Evolutionary conservation across 2,329 filamentous ascomycete species (phyloP).

Genomic region (Scedosporium apiospermum): DNA sequence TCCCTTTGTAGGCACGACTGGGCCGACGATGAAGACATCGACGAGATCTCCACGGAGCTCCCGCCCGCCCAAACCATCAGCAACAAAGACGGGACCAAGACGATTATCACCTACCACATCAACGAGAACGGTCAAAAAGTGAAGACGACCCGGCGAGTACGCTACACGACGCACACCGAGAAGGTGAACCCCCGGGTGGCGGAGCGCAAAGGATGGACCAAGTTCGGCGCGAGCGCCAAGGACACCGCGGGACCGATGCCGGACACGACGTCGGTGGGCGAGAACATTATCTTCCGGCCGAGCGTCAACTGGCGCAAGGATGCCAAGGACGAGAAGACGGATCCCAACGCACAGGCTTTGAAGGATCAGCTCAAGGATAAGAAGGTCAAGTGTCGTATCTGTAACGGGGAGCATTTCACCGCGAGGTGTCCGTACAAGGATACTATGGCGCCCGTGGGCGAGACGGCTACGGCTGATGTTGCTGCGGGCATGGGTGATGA

Average conservation of each 20-base stretch:
- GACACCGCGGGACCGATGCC: slow-evolving; percentile 72
- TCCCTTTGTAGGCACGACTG: slow-evolving; percentile 55
- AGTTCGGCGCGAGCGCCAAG: slow-evolving; percentile 86
- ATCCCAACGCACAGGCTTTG: slow-evolving; percentile 62
- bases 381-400: slow-evolving; percentile 99
- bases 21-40: slow-evolving; percentile 91
- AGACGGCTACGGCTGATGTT: slow-evolving; percentile 42
- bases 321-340: slow-evolving; percentile 70
- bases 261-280: slow-evolving; percentile 87
- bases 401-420: slow-evolving; percentile 97
- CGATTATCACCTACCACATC: slow-evolving; percentile 78
- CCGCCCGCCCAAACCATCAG: slow-evolving; percentile 80
- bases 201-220: slow-evolving; percentile 84
- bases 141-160: slow-evolving; percentile 93
- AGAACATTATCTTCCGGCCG: slow-evolving; percentile 97
- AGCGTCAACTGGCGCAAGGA: slow-evolving; percentile 90
- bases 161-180: slow-evolving; percentile 83
- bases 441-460: slow-evolving; percentile 85
- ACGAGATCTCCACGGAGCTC: slow-evolving; percentile 59
- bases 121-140: slow-evolving; percentile 94
- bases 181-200: slow-evolving; percentile 94
- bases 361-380: slow-evolving; percentile 91
- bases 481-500: slow-evolving; percentile 47
- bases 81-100: slow-evolving; percentile 98
- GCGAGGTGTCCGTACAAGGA: slow-evolving; percentile 99